phyloP scores from a whole-genome alignment of 2,329 filamentous ascomycete species.

The Pseudocercospora vitis region DNA sequence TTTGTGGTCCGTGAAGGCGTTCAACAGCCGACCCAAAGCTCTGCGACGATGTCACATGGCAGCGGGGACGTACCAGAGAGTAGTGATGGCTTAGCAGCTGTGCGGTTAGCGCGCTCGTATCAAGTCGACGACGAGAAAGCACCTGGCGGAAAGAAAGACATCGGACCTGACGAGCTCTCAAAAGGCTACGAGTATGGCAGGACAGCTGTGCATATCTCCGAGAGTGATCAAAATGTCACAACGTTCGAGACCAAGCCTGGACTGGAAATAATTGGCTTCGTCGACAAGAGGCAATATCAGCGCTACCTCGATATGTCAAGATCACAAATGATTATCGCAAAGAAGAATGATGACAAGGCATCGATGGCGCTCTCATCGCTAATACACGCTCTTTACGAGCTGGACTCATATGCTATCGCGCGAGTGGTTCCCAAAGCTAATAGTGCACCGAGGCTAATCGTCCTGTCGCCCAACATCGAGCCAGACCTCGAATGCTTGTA shows the following conservation, averaged over 20 bases:
- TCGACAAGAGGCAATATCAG: constrained; percentile 68
- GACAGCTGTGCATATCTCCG: constrained; percentile 84
- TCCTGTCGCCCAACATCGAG: constrained; percentile 79
- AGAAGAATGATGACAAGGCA: constrained; percentile 77
- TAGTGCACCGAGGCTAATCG: constrained; percentile 71
- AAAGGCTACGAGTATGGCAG: constrained; percentile 93
- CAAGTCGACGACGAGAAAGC: constrained; percentile 72
- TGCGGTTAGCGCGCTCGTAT: constrained; percentile 79
- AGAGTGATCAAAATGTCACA: constrained; percentile 85
- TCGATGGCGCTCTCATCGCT: constrained; percentile 83
- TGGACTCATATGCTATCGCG: constrained; percentile 82
- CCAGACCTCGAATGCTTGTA: constrained; percentile 79
- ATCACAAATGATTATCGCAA: constrained; percentile 72
- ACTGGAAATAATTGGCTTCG: constrained; percentile 84
- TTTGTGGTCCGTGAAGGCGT: constrained; percentile 61
- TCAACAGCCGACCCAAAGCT: constrained; percentile 56
- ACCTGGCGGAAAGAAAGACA: constrained; percentile 76
- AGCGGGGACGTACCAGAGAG: constrained; percentile 28
- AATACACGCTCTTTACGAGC: constrained; percentile 80
- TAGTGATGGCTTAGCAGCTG: constrained; percentile 60
- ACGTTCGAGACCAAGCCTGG: constrained; percentile 73
- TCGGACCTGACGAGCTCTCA: constrained; percentile 79
- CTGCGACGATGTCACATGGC: constrained; percentile 47
- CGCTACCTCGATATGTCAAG: constrained; percentile 84
- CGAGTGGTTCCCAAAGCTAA: constrained; percentile 81